Conservation (phyloP, 2,329 filamentous ascomycete species). For the Chaetomiaceae sp. region DNA sequence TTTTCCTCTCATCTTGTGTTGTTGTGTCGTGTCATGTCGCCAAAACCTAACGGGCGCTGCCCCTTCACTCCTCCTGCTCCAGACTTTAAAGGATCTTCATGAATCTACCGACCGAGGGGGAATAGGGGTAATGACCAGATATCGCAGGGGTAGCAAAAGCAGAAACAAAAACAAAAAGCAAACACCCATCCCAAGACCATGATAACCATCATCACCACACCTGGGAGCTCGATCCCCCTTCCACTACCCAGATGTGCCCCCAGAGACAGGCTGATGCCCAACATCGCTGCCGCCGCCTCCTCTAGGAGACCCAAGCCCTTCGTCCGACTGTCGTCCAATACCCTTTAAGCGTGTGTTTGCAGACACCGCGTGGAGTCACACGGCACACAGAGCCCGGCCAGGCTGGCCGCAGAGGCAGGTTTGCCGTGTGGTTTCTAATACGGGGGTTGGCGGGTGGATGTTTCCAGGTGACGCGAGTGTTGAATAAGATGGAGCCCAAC, state of each 20-base stretch:
- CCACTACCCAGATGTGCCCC: background rate
- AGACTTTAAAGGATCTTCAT: constrained; percentile 5
- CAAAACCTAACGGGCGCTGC: constrained; percentile 1
- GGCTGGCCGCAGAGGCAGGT: too few relatives aligned
- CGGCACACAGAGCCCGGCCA: too few relatives aligned
- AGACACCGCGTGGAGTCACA: background rate
- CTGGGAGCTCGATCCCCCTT: background rate
- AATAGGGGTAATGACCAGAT: constrained; percentile 12
- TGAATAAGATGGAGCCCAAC: too few relatives aligned
- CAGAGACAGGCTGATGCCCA: background rate
- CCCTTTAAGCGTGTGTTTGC: background rate
- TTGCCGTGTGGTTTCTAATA: too few relatives aligned
- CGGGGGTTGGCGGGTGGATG: background rate
- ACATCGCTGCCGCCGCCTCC: background rate
- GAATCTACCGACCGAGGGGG: constrained; percentile 16
- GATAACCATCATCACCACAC: constrained; percentile 1
- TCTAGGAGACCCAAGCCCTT: background rate
- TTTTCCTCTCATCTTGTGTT: background rate
- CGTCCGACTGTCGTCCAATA: background rate
- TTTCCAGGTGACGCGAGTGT: background rate
- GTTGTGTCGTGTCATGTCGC: background rate
- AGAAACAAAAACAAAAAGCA: constrained; percentile 4
- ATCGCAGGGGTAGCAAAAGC: background rate
- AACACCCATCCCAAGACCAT: background rate
- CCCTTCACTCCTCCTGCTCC: constrained; percentile 10